Evolutionary conservation across 2,329 filamentous ascomycete genomes (phyloP).

Genomic region (Hypoxylon sp.): DNA sequence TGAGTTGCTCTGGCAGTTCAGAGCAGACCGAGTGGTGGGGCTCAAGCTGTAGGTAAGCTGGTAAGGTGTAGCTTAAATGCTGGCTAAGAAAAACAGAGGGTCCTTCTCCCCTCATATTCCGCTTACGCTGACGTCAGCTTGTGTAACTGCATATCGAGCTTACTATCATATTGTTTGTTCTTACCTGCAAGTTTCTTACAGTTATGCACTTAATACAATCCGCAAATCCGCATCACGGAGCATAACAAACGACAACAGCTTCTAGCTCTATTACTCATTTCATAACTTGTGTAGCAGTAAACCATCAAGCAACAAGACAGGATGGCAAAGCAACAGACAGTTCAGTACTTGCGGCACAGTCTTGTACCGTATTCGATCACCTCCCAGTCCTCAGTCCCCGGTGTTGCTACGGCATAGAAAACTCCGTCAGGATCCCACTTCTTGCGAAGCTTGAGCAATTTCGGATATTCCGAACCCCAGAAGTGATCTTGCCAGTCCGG

Average conservation of each 20-base stretch:
- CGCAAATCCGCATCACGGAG: too few species aligned
- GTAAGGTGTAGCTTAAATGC: background rate
- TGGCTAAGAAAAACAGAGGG: background rate
- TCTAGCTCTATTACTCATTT: background rate
- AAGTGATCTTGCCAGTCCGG: slow-evolving; percentile 43
- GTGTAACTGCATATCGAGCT: too few species aligned
- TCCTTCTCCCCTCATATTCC: background rate
- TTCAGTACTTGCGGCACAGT: slow-evolving; percentile 33
- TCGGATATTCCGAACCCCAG: slow-evolving; percentile 42
- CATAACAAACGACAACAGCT: too few species aligned
- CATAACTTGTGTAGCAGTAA: too few species aligned
- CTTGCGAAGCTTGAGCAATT: slow-evolving; percentile 39
- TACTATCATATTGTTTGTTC: too few species aligned
- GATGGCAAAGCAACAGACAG: background rate
- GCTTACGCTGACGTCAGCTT: background rate
- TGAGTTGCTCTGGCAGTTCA: background rate
- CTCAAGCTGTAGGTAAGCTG: background rate
- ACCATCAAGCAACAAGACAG: background rate
- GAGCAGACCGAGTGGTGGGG: background rate
- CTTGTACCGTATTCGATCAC: slow-evolving; percentile 43
- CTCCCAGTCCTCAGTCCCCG: slow-evolving; percentile 43
- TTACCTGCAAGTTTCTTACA: too few species aligned
- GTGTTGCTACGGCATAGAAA: slow-evolving; percentile 40
- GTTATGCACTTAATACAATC: too few species aligned
- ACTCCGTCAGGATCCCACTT: slow-evolving; percentile 45